Conservation (phyloP, 768 basidiomycete species). For the Hygrophorus russula region DNA sequence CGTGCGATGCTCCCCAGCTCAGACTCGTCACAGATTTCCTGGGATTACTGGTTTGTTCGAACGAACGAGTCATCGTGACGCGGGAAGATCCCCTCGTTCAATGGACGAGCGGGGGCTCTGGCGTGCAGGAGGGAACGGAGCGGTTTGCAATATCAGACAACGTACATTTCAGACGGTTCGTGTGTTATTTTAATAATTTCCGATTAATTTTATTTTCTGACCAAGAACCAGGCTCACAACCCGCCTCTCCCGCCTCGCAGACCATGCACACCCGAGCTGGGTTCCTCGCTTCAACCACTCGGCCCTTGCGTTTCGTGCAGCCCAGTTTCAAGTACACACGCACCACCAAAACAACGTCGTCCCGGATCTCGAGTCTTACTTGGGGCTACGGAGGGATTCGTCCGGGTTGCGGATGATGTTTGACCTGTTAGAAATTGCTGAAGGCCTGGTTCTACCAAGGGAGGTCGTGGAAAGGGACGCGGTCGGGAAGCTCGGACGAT, state of each 20-base stretch:
- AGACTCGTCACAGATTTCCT: slow-evolving; percentile 39
- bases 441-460: slow-evolving; percentile 30
- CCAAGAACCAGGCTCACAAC: slow-evolving; percentile 24
- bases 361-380: slow-evolving; percentile 35
- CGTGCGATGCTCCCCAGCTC: slow-evolving; percentile 45
- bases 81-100: not conserved
- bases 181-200: slow-evolving; percentile 8
- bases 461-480: slow-evolving; percentile 12
- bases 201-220: slow-evolving; percentile 5
- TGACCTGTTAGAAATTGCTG: slow-evolving; percentile 40
- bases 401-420: slow-evolving; percentile 40
- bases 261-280: slow-evolving; percentile 26
- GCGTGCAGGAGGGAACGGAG: slow-evolving; percentile 6
- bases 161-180: slow-evolving; percentile 25
- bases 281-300: slow-evolving; percentile 27
- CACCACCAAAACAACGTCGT: slow-evolving; percentile 15
- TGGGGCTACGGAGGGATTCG: slow-evolving; percentile 33
- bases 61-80: slow-evolving; percentile 14
- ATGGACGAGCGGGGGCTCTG: slow-evolving; percentile 5
- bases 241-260: slow-evolving; percentile 22
- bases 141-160: slow-evolving; percentile 12
- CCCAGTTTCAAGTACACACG: slow-evolving; percentile 19
- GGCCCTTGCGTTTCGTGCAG: slow-evolving; percentile 23
- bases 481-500: slow-evolving; percentile 23
- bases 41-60: slow-evolving; percentile 28